Percentiles rank a stretch among this genome's conserved stretches.
phyloP scores from a whole-genome alignment of 2,329 filamentous ascomycete genomes.

The Ramularia endophylla region DNA sequence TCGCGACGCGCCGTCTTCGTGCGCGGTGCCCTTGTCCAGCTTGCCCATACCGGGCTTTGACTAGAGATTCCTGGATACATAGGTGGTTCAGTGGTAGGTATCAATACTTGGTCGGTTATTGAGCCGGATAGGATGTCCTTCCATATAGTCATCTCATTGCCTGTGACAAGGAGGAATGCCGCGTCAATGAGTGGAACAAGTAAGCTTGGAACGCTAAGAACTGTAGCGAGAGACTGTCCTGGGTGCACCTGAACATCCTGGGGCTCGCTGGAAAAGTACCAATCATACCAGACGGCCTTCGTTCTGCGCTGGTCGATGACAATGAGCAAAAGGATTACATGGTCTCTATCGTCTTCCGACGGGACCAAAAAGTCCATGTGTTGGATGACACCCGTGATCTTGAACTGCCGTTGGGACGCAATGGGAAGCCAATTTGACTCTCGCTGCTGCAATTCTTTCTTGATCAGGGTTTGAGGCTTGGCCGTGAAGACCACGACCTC shows the following conservation, averaged over 20 bases:
- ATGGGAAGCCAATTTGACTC: slow-evolving; percentile 54
- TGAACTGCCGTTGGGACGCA: slow-evolving; percentile 41
- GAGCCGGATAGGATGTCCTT: slow-evolving; percentile 37
- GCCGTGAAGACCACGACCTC: slow-evolving; percentile 68
- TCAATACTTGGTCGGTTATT: slow-evolving; percentile 17
- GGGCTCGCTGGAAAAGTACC: slow-evolving; percentile 21
- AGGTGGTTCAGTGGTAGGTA: slow-evolving; percentile 5
- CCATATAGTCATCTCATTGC: slow-evolving; percentile 33
- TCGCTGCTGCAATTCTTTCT: slow-evolving; percentile 43
- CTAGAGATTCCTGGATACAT: slow-evolving; percentile 22
- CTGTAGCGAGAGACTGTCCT: slow-evolving; percentile 20
- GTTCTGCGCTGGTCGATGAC: slow-evolving; percentile 40
- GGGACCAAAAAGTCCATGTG: slow-evolving; percentile 84
- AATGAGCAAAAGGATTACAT: slow-evolving; percentile 70
- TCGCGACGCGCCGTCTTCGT: slow-evolving; percentile 54
- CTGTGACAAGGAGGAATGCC: slow-evolving; percentile 37
- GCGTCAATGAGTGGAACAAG: slow-evolving; percentile 38
- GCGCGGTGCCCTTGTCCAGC: slow-evolving; percentile 75
- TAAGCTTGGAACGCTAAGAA: slow-evolving; percentile 29
- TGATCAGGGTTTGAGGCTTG: slow-evolving; percentile 49
- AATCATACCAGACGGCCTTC: slow-evolving; percentile 32
- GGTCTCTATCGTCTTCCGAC: slow-evolving; percentile 56
- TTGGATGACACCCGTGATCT: slow-evolving; percentile 67
- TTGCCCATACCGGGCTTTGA: slow-evolving; percentile 54
- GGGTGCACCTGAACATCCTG: slow-evolving; percentile 19